These are phyloP conservation scores for Delitschia confertaspora DNA, from an alignment of 495 filamentous ascomycete species.

Conservation along the genomic window DNA sequence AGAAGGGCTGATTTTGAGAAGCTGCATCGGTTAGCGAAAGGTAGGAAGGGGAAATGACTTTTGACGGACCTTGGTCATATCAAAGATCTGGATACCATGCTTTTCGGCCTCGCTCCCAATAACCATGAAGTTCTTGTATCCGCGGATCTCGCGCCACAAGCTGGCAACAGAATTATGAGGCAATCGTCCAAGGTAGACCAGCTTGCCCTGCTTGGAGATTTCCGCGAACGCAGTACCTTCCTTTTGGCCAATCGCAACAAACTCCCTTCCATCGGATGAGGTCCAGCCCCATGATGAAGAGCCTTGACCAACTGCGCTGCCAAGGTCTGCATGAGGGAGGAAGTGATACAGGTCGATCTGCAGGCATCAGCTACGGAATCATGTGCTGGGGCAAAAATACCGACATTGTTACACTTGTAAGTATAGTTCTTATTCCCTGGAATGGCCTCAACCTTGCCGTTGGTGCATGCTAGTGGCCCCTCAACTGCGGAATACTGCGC, in stretches of 20 bases:
- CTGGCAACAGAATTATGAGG: slow-evolving; percentile 16
- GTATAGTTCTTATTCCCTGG: slow-evolving; percentile 40
- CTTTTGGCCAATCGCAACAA: slow-evolving; percentile 48
- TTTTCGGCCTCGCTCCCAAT: slow-evolving; percentile 21
- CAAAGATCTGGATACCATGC: slow-evolving; percentile 32
- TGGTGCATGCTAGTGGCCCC: slow-evolving; percentile 33
- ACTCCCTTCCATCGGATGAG: slow-evolving; percentile 47
- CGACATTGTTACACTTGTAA: slow-evolving; percentile 43
- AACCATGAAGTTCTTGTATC: slow-evolving; percentile 18
- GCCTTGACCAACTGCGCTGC: slow-evolving; percentile 34
- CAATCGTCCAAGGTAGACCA: slow-evolving; percentile 47
- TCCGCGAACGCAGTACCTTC: slow-evolving; percentile 52
- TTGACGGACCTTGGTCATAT: slow-evolving; percentile 35
- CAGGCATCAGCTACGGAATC: neutral
- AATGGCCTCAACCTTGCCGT: slow-evolving; percentile 38
- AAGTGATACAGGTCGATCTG: slow-evolving; percentile 49
- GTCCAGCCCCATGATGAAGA: slow-evolving; percentile 47
- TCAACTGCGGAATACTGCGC: slow-evolving; percentile 14
- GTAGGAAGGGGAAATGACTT: slow-evolving; percentile 35
- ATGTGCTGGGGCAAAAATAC: neutral
- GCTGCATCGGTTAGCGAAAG: slow-evolving; percentile 3
- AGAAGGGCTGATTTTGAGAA: slow-evolving; percentile 20
- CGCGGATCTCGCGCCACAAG: slow-evolving; percentile 26
- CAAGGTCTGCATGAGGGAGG: slow-evolving; percentile 42
- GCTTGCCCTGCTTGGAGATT: slow-evolving; percentile 41